Evolutionary conservation across 2,329 filamentous ascomycete genomes (phyloP).

Genomic region (Claviceps paspali): DNA sequence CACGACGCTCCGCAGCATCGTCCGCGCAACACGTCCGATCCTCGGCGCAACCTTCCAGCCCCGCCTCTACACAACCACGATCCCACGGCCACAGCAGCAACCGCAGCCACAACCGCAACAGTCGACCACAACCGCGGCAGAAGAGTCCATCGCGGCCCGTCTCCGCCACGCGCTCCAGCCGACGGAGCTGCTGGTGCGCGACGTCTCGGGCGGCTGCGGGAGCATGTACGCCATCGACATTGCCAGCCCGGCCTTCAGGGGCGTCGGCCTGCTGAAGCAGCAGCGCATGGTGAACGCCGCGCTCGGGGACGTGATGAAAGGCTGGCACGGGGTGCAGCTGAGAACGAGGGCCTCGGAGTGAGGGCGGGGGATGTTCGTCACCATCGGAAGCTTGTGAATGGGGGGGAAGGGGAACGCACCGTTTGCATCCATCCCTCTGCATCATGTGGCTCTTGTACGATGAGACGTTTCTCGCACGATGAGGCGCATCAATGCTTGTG

Average conservation of each 20-base stretch:
- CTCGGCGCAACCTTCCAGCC: neutral
- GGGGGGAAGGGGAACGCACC: too few species aligned
- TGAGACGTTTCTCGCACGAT: too few species aligned
- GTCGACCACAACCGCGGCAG: conserved; percentile 30
- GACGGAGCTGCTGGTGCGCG: conserved; percentile 48
- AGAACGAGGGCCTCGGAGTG: conserved; percentile 41
- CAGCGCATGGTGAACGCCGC: conserved; percentile 66
- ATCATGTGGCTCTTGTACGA: too few species aligned
- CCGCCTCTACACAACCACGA: neutral
- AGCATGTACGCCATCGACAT: conserved; percentile 81
- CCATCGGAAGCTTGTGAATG: too few species aligned
- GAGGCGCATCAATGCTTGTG: too few species aligned
- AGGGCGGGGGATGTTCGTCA: neutral
- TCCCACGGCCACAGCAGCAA: neutral
- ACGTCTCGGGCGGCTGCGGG: conserved; percentile 71
- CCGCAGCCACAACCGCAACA: neutral
- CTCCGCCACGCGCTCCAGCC: conserved; percentile 34
- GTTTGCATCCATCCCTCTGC: too few species aligned
- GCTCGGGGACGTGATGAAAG: conserved; percentile 59
- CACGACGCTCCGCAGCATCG: too few species aligned
- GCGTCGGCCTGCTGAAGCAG: conserved; percentile 61
- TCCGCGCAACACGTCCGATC: too few species aligned
- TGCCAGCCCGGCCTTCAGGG: conserved; percentile 54
- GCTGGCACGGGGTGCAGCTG: conserved; percentile 73
- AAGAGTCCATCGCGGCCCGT: conserved; percentile 42